Evolutionary conservation across 768 basidiomycete species (phyloP).

Genomic region (Lactifluus volemus): DNA sequence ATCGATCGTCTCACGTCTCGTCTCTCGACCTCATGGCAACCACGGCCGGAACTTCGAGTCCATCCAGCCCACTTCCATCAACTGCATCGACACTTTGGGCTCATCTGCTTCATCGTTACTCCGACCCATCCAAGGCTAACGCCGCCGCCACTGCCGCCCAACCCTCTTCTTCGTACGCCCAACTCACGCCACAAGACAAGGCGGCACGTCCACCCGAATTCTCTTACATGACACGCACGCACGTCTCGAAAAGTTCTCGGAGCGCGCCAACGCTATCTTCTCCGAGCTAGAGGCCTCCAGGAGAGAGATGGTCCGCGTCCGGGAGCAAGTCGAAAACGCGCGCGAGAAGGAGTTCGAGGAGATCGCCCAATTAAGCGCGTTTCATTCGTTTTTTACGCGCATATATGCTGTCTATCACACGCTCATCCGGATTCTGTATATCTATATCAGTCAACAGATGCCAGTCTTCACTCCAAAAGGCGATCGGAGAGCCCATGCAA

Average conservation of each 20-base stretch:
- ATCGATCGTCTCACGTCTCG: too few species aligned
- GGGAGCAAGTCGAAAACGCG: slow-evolving; percentile 50
- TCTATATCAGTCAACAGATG: slow-evolving; percentile 46
- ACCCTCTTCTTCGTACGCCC: slow-evolving; percentile 34
- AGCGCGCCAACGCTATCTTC: slow-evolving; percentile 44
- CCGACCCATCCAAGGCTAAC: slow-evolving; percentile 20
- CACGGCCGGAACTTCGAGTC: not conserved
- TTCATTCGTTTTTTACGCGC: slow-evolving; percentile 15
- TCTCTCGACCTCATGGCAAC: not conserved
- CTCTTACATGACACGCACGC: slow-evolving; percentile 67
- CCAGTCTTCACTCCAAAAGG: slow-evolving; percentile 51
- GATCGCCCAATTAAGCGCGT: slow-evolving; percentile 48
- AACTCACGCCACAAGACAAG: slow-evolving; percentile 44
- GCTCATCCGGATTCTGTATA: not conserved
- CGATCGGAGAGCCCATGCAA: slow-evolving; percentile 52
- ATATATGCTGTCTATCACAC: slow-evolving; percentile 19
- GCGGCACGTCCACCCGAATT: slow-evolving; percentile 60
- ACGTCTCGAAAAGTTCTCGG: slow-evolving; percentile 59
- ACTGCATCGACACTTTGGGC: slow-evolving; percentile 38
- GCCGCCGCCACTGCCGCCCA: slow-evolving; percentile 22
- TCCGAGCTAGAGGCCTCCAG: slow-evolving; percentile 43
- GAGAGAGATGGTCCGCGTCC: slow-evolving; percentile 43
- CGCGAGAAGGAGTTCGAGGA: slow-evolving; percentile 49
- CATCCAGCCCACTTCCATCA: slow-evolving; percentile 13
- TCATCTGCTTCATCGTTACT: slow-evolving; percentile 42